These are phyloP conservation scores for Teunomyces pallodes DNA, from an alignment of 805 yeast genomes.

Conservation along the genomic window DNA sequence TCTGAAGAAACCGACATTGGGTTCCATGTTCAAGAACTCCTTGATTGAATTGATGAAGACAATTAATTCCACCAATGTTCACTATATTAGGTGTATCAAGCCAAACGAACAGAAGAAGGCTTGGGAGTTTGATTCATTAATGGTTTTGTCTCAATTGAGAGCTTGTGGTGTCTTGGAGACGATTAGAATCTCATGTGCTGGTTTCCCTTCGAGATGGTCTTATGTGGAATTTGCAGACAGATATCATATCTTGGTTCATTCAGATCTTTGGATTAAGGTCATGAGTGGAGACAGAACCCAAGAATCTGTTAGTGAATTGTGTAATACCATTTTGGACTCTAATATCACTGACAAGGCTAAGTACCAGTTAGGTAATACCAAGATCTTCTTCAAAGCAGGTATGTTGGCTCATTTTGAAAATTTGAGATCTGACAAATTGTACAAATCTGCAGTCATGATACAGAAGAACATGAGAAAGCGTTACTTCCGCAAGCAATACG, in stretches of 20 bases:
- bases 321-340: constrained; percentile 61
- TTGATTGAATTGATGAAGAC: constrained; percentile 91
- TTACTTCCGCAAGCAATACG: constrained; percentile 59
- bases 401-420: constrained; percentile 90
- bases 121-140: constrained; percentile 92
- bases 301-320: constrained; percentile 59
- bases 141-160: constrained; percentile 92
- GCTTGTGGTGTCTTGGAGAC: constrained; percentile 99
- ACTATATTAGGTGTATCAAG: constrained; percentile 94
- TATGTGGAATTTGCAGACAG: constrained; percentile 90
- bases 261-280: constrained; percentile 64
- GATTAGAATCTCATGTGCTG: constrained; percentile 94
- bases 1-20: constrained; percentile 85
- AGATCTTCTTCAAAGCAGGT: constrained; percentile 95
- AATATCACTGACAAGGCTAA: constrained; percentile 65
- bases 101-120: constrained; percentile 94
- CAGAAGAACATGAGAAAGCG: constrained; percentile 78
- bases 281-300: constrained; percentile 50
- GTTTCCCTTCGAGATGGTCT: constrained; percentile 95
- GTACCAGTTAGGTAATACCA: constrained; percentile 89
- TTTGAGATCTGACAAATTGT: constrained; percentile 73
- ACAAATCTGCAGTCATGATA: constrained; percentile 74
- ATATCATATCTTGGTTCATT: constrained; percentile 77
- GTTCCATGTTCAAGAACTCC: constrained; percentile 90
- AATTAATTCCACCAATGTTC: constrained; percentile 91